phyloP scores from a whole-genome alignment of 2,329 filamentous ascomycete species.

The Gaeumannomyces sp. region DNA sequence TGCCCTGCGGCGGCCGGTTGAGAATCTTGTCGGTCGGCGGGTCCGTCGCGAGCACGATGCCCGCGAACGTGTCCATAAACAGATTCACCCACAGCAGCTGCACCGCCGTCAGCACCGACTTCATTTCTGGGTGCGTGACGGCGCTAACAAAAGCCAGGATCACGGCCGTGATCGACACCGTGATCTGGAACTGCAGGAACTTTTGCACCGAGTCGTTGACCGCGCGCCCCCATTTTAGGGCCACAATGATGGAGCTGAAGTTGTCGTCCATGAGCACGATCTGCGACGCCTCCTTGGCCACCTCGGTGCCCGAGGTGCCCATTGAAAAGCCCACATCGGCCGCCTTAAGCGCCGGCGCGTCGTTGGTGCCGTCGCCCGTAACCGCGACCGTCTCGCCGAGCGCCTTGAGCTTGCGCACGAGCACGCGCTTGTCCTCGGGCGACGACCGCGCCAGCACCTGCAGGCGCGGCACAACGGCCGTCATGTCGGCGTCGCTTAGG shows the following conservation, averaged over 20 bases:
- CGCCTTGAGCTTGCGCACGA: conserved; percentile 64
- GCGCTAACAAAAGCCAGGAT: conserved; percentile 80
- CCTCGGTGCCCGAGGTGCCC: conserved; percentile 75
- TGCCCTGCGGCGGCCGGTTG: conserved; percentile 61
- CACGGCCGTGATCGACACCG: conserved; percentile 87
- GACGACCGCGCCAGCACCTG: conserved; percentile 68
- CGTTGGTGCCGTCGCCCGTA: conserved; percentile 76
- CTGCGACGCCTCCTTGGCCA: conserved; percentile 75
- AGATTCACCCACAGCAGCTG: conserved; percentile 92
- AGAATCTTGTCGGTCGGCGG: conserved; percentile 74
- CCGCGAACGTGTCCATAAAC: conserved; percentile 93
- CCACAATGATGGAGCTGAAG: conserved; percentile 76
- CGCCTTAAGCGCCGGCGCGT: conserved; percentile 70
- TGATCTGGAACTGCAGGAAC: conserved; percentile 68
- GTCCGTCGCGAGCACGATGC: conserved; percentile 79
- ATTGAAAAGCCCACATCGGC: conserved; percentile 80
- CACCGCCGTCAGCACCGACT: conserved; percentile 75
- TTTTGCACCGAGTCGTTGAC: conserved; percentile 72
- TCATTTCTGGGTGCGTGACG: conserved; percentile 60
- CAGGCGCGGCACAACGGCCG: conserved; percentile 59
- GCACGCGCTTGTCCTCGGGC: conserved; percentile 67
- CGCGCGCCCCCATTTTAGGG: conserved; percentile 70
- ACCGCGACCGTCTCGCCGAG: conserved; percentile 72
- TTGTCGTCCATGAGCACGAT: conserved; percentile 85
- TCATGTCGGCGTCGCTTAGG: conserved; percentile 57